These are phyloP conservation scores for Singerocomus inundabilis DNA, from an alignment of 1,284 basidiomycete species.

Conservation along the genomic window DNA sequence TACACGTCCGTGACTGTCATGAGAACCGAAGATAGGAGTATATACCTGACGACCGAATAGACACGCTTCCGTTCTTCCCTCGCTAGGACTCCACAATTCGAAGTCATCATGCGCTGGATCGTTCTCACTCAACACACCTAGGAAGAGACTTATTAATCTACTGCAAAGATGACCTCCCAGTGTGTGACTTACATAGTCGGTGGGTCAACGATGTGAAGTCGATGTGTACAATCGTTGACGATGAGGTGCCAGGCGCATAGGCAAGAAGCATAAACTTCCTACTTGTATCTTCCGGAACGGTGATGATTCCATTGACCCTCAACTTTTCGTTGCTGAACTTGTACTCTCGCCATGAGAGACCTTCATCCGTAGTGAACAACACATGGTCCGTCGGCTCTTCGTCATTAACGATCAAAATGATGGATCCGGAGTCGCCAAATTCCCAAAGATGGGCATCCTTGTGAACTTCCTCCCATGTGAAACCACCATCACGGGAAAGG, in stretches of 20 bases:
- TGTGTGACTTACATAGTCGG: slow-evolving; percentile 61
- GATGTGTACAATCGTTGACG: slow-evolving; percentile 76
- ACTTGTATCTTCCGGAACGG: slow-evolving; percentile 88
- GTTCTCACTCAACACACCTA: slow-evolving; percentile 68
- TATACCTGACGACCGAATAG: slow-evolving; percentile 78
- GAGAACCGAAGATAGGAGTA: background rate
- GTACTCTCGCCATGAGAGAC: slow-evolving; percentile 85
- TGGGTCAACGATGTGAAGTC: slow-evolving; percentile 84
- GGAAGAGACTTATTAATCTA: slow-evolving; percentile 1
- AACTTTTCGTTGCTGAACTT: slow-evolving; percentile 76
- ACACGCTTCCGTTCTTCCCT: slow-evolving; percentile 78
- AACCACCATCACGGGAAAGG: slow-evolving; percentile 94
- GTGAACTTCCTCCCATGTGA: slow-evolving; percentile 98
- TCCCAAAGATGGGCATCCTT: slow-evolving; percentile 99
- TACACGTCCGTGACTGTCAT: slow-evolving; percentile 1
- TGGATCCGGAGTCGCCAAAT: slow-evolving; percentile 94
- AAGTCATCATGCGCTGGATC: slow-evolving; percentile 87
- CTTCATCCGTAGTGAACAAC: slow-evolving; percentile 88
- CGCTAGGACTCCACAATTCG: slow-evolving; percentile 91
- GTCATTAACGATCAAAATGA: slow-evolving; percentile 93
- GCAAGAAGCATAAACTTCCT: slow-evolving; percentile 90
- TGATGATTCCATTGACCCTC: slow-evolving; percentile 78
- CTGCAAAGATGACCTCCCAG: background rate
- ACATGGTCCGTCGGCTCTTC: slow-evolving; percentile 90
- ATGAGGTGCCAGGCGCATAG: slow-evolving; percentile 47